Conservation (phyloP, 768 basidiomycete species). For the Boletellus ananas region DNA sequence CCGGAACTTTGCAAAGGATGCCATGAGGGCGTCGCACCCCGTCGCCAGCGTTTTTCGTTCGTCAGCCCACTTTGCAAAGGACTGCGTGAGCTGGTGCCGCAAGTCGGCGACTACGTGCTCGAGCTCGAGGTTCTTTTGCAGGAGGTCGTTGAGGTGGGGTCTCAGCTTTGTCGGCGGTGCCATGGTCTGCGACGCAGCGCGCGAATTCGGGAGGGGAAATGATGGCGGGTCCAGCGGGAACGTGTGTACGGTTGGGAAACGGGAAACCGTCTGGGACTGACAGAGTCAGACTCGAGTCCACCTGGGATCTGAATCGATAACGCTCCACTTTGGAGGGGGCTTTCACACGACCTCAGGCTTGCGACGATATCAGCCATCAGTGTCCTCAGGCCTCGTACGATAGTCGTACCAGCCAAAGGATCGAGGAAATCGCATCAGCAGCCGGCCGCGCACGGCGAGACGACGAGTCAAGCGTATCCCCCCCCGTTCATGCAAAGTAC, state of each 20-base stretch:
- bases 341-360: constrained; percentile 19
- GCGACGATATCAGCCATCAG: background rate
- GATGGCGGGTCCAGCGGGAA: background rate
- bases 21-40: constrained; percentile 26
- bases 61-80: constrained; percentile 28
- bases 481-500: no score
- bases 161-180: constrained; percentile 23
- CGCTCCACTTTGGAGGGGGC: background rate
- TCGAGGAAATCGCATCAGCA: background rate
- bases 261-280: background rate
- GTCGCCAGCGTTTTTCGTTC: constrained; percentile 23
- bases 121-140: constrained; percentile 29
- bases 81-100: constrained; percentile 27
- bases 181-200: constrained; percentile 10
- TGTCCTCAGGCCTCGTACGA: no score
- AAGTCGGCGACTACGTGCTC: constrained; percentile 27
- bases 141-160: constrained; percentile 26
- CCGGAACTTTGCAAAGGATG: constrained; percentile 31
- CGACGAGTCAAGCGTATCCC: no score
- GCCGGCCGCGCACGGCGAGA: no score
- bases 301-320: no score
- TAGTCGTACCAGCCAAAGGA: no score
- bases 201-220: background rate
- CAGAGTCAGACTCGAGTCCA: no score
- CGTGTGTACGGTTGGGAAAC: background rate